phyloP scores from a whole-genome alignment of 176 grass and related monocot species.

The Pharus latifolius region DNA sequence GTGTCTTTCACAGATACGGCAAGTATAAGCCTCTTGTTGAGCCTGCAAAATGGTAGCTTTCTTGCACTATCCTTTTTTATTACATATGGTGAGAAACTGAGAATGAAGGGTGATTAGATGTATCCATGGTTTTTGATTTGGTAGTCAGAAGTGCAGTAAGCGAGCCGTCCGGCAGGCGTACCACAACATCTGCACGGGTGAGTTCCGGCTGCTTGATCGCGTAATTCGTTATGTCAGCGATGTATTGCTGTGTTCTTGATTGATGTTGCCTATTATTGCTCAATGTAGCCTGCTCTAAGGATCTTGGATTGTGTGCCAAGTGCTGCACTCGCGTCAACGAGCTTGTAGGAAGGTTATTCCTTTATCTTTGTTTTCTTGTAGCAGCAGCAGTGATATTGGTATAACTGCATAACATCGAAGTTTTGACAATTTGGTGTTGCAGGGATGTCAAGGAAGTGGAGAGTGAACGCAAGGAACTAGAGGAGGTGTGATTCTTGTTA shows the following conservation, averaged over 20 bases:
- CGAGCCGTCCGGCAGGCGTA: conserved; percentile 70
- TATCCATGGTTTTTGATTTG: conserved; percentile 8
- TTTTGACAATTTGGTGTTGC: neutral
- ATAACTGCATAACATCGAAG: neutral
- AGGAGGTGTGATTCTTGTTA: conserved; percentile 37
- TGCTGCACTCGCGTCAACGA: conserved; percentile 40
- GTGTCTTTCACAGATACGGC: conserved; percentile 55
- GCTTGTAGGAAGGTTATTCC: conserved; percentile 66
- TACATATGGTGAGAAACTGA: neutral
- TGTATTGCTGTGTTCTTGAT: neutral
- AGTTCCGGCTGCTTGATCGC: neutral
- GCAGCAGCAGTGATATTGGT: neutral
- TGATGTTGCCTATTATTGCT: neutral
- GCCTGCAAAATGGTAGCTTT: conserved; percentile 67
- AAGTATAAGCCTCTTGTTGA: conserved; percentile 82
- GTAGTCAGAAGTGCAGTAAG: conserved; percentile 83
- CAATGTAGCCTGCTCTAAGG: conserved; percentile 70
- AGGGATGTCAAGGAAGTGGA: conserved; percentile 37
- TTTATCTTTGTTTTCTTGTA: conserved; percentile 8
- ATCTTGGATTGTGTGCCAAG: conserved; percentile 71
- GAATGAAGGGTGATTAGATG: neutral
- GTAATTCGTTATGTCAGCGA: neutral
- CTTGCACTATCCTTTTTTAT: neutral
- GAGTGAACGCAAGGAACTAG: conserved; percentile 38
- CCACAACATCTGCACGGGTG: conserved; percentile 80